These are phyloP conservation scores for Quercus parvula DNA, from an alignment of 306 rosid genomes.

Conservation along the genomic window DNA sequence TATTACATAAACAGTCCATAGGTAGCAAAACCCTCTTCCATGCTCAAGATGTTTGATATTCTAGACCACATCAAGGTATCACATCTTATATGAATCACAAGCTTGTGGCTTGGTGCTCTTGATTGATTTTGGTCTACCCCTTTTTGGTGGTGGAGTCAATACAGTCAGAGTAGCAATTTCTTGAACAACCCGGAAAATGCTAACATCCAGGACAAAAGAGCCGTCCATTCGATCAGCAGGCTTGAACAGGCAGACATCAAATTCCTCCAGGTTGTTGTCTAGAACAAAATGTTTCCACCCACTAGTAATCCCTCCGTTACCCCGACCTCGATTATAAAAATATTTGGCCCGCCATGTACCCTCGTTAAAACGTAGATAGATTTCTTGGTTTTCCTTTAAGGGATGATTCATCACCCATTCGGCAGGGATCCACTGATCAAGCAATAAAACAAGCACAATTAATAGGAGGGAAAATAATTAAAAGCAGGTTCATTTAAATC, in stretches of 20 bases:
- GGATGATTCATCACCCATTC: constrained; percentile 37
- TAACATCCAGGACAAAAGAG: constrained; percentile 41
- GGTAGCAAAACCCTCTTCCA: too few relatives aligned
- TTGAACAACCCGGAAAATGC: constrained; percentile 53
- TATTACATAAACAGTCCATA: too few relatives aligned
- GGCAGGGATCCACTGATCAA: constrained; percentile 41
- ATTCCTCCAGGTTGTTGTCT: constrained; percentile 66
- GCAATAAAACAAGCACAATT: background rate
- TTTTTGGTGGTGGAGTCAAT: constrained; percentile 9
- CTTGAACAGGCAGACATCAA: constrained; percentile 57
- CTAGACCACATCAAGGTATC: background rate
- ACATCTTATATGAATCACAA: background rate
- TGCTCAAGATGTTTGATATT: too few relatives aligned
- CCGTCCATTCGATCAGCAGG: constrained; percentile 21
- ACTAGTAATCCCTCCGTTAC: constrained; percentile 46
- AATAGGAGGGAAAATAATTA: background rate
- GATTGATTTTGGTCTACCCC: constrained; percentile 20
- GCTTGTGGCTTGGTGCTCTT: background rate
- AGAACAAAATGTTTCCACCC: constrained; percentile 64
- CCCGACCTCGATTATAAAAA: constrained; percentile 24
- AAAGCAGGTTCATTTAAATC: background rate
- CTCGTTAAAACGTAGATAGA: constrained; percentile 37
- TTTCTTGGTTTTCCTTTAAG: constrained; percentile 38
- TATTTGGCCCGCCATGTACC: constrained; percentile 44
- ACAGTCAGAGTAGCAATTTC: constrained; percentile 36